Evolutionary conservation across 2,329 filamentous ascomycete species (phyloP), one percentile per base, ranked within the genome.

Genomic region (Exophiala viscosa): DNA sequence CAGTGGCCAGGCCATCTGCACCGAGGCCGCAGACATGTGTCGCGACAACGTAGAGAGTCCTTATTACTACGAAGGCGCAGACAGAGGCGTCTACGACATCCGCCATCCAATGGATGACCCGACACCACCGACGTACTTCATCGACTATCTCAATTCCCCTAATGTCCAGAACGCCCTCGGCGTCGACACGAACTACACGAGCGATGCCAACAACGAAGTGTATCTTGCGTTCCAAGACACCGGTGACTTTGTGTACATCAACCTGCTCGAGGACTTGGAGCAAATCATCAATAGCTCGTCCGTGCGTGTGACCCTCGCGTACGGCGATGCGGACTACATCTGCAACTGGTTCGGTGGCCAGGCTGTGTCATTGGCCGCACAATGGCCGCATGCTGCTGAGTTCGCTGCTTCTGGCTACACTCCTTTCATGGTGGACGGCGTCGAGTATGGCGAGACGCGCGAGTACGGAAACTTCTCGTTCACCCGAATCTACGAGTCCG

Each of bases 401-500:
- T 93, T 92, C 65, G 71, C 76, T 1, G 67, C 72, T 0, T 84
- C 88, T 0, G 88, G 87, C 1, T 93, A 93, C 65, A 80, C 82
- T 0, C 82, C 85, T 11, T 83, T 93, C 57, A 73, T 83, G 10
- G 82, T 88, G 36, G 87, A 89, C 64, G 77, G 76, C 20, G 76
- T 78, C 5, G 68, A 81, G 84, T 64, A 87, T 82, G 89, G 88
- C 15, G 80, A 82, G 50, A 87, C 89, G 0, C 80, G 88, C 3
- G 87, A 93, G 67, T 88, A 82, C 62, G 88, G 86, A 9, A 91
- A 91, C 61, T 77, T 87, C 48, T 83, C 79, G 13, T 87, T 87
- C 66, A 81, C 80, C 48, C 77, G 84, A 6, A 75, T 87, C 43
- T 87, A 84, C 65, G 80, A 86, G 62, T 76, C 83, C 13, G 84